Conservation (phyloP, 225 moss, liverwort and hornwort genomes). For the Ulota crispa region DNA sequence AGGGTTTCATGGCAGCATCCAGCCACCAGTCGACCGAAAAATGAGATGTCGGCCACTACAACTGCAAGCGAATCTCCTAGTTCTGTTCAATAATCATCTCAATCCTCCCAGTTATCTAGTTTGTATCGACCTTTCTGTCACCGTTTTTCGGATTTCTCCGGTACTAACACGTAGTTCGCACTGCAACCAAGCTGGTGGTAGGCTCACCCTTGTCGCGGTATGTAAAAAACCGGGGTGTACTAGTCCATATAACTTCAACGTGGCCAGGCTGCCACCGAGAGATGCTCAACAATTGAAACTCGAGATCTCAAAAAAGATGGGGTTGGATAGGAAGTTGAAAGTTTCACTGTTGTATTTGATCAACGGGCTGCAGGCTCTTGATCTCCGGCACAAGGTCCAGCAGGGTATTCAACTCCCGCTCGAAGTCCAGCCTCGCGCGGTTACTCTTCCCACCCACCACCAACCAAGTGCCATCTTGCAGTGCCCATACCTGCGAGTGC, state of each 20-base stretch:
- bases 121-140: neutral
- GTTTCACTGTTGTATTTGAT: constrained; percentile 15
- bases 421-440: constrained; percentile 84
- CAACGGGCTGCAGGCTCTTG: constrained; percentile 21
- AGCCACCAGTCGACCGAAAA: neutral
- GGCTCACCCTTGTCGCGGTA: neutral
- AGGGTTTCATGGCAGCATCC: neutral
- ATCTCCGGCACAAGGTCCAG: constrained; percentile 85
- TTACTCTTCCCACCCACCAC: constrained; percentile 94
- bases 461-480: constrained; percentile 77
- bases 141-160: neutral
- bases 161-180: neutral
- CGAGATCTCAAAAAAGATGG: neutral
- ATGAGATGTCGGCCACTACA: neutral
- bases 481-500: constrained; percentile 96
- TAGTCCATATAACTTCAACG: neutral
- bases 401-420: constrained; percentile 71
- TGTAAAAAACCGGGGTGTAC: neutral
- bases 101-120: neutral
- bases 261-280: constrained; percentile 17
- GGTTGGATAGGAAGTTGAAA: neutral
- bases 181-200: neutral
- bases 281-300: constrained; percentile 11
- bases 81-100: neutral
- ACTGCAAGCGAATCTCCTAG: neutral